Conservation (phyloP, 164 flowering plant species). For the Macadamia integrifolia region DNA sequence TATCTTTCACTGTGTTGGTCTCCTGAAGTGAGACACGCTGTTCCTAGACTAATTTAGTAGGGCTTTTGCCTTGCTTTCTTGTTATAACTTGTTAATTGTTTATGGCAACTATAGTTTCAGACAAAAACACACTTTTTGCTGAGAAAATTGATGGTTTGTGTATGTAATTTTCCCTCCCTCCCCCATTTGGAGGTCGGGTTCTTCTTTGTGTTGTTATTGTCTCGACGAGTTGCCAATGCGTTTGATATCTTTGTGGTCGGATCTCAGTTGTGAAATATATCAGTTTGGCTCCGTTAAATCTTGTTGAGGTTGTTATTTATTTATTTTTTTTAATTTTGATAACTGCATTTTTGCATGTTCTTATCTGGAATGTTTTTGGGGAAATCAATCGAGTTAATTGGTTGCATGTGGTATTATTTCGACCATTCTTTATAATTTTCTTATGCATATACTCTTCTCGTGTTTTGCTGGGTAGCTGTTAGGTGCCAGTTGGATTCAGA, state of each 20-base stretch:
- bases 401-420: neutral
- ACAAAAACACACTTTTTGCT: too few species aligned
- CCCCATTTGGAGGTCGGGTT: neutral
- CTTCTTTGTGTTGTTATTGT: too few species aligned
- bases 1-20: too few species aligned
- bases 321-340: neutral
- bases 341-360: neutral
- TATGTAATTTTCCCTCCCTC: too few species aligned
- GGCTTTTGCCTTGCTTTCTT: neutral
- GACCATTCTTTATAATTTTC: neutral
- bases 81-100: neutral
- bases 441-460: neutral
- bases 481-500: constrained; percentile 66
- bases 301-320: neutral
- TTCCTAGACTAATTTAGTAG: neutral
- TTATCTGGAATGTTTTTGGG: neutral
- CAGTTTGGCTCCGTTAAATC: neutral
- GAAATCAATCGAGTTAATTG: neutral
- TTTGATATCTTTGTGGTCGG: neutral
- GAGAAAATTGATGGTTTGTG: too few species aligned
- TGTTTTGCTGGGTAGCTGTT: constrained; percentile 40
- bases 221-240: neutral
- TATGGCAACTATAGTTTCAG: neutral
- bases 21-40: too few species aligned
- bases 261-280: too few species aligned